Base-by-base conservation (phyloP, 345 rosid species). In the Gossypium rotundifolium region DNA sequence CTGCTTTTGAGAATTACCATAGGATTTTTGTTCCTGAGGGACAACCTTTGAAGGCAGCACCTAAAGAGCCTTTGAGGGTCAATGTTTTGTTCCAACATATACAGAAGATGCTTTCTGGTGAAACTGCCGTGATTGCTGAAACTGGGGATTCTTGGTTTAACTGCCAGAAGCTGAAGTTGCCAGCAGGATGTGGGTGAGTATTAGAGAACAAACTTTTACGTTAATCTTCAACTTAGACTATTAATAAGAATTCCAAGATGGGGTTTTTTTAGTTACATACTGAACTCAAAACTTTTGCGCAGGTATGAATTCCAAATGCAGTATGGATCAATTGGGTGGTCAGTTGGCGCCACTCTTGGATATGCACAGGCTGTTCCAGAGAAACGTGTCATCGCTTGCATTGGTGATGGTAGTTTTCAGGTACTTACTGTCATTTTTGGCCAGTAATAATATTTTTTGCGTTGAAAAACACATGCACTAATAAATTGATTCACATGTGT, bases 71-170 rank as follows among this genome's bases (percentile, higher is more conserved):
- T 13, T 63, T 91, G 85, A 85, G 97, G 84, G 92, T 89, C n/a
- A 89, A 91, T 79, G 79, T 91, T 58, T 76, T 91, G 69, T 91
- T 91, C 76, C 82, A 88, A 74, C 94, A 87, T 78, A 81, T 91
- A 65, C 96, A 91, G 80, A 87, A 86, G 25, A 76, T 89, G 89
- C 80, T 91, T 29, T 91, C 97, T 54, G 3, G 91, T 77, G 88
- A 84, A 54, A 83, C 91, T 61, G 92, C 94, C 59, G 88, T 91
- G 75, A 89, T 91, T 81, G 92, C 97, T 54, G 97, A 91, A 78
- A 91, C 97, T 2, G 97, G 93, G 49, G 97, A 91, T 83, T 91
- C 97, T 14, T 91, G 97, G 97, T 89, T 91, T 72, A 89, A 91
- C 65, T 91, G 97, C 78, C 97, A 88, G 84, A 91, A 91, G 85